Base-by-base conservation (phyloP, 495 filamentous ascomycete species). In the Podospora pseudocomata region DNA sequence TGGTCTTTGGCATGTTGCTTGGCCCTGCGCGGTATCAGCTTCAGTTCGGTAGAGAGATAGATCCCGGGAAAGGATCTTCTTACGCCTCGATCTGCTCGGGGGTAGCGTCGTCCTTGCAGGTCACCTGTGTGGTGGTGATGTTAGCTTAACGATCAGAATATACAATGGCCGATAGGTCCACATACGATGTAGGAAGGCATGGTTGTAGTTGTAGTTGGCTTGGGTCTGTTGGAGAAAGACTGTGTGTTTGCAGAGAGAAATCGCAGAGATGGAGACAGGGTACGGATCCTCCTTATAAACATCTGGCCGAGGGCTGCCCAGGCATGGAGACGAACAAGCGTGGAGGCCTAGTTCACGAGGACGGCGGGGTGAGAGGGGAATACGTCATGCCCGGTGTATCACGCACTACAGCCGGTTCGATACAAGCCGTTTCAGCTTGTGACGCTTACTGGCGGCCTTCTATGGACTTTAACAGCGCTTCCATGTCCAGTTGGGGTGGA, bases 121-220 rank as follows among this genome's bases (percentile, higher is more conserved):
- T 94, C 66, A 97, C 86, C 93, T 97, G 70, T 34, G 30, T 32
- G 30, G 30, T 39, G 64, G 26, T 65, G 19, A 28, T 58, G 66
- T 68, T 55, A 70, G 70, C n/a, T 20, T 49, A n/a, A n/a, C 4
- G 2, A 49, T 7, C 49, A 18, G 30, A 5, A 57, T 7, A 63
- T n/a, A 39, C 23, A 18, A 56, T 23, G 63, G 15, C 5, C 4
- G 9, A 55, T 26, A 19, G 32, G 60, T 53, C 23, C 58, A 81
- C 85, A 62, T 83, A 91, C 90, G 74, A 91, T 92, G 83, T 85
- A 89, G 70, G 87, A 83, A 85, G 89, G 85, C 89, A 27, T 58
- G 49, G 49, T 65, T 67, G 54, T n/a, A 53, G 11, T 20, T 15
- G 34, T 16, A 32, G 19, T 34, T 16, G 60, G 19, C 26, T 56